phyloP scores from a whole-genome alignment of 2,329 filamentous ascomycete genomes.

The Colletotrichum sojae region DNA sequence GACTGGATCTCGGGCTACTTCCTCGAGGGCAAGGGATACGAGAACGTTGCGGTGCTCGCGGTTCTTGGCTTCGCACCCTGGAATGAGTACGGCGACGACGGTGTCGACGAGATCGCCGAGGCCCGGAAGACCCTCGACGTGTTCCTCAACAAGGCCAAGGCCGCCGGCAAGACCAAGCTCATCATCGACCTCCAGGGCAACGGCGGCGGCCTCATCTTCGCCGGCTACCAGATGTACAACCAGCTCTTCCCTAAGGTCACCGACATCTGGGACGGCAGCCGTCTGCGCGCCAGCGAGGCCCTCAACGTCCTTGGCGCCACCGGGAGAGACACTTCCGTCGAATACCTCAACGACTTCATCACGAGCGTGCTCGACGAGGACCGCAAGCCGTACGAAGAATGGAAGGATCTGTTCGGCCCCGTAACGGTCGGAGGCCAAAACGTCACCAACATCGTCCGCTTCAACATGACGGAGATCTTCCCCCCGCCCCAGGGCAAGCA shows the following conservation, averaged over 20 bases:
- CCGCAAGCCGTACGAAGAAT: conserved; percentile 50
- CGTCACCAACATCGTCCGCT: conserved; percentile 28
- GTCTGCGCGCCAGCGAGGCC: conserved; percentile 40
- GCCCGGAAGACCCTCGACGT: conserved; percentile 46
- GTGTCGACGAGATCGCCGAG: conserved; percentile 33
- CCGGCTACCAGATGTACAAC: conserved; percentile 64
- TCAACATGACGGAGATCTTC: conserved; percentile 13
- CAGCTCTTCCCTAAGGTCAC: conserved; percentile 50
- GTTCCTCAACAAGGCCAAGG: conserved; percentile 62
- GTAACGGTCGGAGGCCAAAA: conserved; percentile 29
- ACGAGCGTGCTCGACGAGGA: conserved; percentile 44
- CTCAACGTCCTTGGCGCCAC: conserved; percentile 36
- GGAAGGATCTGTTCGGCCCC: conserved; percentile 17
- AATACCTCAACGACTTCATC: conserved; percentile 18
- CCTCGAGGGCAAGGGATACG: conserved; percentile 46
- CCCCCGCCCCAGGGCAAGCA: conserved; percentile 6
- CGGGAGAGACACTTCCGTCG: conserved; percentile 2
- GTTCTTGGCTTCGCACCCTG: conserved; percentile 43
- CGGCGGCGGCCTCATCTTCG: conserved; percentile 66
- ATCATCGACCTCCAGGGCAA: conserved; percentile 76
- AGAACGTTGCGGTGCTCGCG: conserved; percentile 47
- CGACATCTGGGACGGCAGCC: conserved; percentile 38
- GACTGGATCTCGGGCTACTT: conserved; percentile 48
- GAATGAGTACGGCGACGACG: not conserved
- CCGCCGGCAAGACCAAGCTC: conserved; percentile 68